phyloP scores from a whole-genome alignment of 371 early-diverging fungal species.

The Entomophthora muscae region DNA sequence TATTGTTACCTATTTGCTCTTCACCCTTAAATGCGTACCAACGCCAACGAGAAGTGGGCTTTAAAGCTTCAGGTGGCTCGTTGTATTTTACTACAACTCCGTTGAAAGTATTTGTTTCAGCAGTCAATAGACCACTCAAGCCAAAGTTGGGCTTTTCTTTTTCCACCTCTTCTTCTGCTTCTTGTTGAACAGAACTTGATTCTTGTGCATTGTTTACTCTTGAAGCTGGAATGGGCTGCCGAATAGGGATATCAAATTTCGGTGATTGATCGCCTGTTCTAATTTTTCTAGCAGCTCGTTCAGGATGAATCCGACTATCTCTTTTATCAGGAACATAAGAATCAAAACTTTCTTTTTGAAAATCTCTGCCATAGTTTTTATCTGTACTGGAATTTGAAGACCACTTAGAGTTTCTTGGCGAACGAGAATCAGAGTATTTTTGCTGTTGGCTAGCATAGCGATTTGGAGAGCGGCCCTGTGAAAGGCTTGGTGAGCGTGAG shows the following conservation, averaged over 20 bases:
- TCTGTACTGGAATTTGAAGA: not conserved
- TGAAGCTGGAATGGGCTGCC: not conserved
- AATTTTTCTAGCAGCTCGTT: not conserved
- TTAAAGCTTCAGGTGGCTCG: constrained; percentile 79
- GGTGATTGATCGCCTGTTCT: not conserved
- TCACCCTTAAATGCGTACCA: constrained; percentile 83
- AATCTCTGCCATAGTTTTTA: not conserved
- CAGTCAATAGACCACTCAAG: constrained; percentile 64
- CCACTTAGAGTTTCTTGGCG: not conserved
- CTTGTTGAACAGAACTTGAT: not conserved
- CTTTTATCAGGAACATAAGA: not conserved
- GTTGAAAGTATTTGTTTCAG: constrained; percentile 64
- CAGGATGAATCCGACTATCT: not conserved
- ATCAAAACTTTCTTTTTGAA: not conserved
- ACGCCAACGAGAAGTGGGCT: constrained; percentile 53
- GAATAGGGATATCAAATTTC: not conserved
- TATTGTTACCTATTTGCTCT: constrained; percentile 63
- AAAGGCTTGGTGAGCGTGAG: not conserved
- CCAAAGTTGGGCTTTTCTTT: constrained; percentile 54
- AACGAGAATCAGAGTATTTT: not conserved
- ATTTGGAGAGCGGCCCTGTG: not conserved
- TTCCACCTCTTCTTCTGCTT: constrained; percentile 10
- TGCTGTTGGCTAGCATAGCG: not conserved
- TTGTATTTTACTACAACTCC: constrained; percentile 74
- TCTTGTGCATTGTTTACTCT: not conserved